Evolutionary conservation across 139 green algal genomes (phyloP).

Genomic region (Chlamydomonas schloesseri): DNA sequence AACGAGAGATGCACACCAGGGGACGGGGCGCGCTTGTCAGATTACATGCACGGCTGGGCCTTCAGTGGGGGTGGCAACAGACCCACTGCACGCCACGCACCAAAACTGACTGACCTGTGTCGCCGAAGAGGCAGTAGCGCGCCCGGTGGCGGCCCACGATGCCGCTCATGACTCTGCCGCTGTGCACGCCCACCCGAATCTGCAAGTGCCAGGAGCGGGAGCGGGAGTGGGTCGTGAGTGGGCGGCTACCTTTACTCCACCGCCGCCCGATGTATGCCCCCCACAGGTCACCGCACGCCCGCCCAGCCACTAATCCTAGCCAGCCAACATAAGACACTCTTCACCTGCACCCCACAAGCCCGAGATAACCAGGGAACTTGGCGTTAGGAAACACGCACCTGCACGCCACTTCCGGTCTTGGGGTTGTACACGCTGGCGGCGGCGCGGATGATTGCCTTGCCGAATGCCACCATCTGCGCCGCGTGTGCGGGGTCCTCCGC

Average conservation of each 20-base stretch:
- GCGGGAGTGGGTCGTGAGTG: not conserved
- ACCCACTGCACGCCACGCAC: too few relatives aligned
- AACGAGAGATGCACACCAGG: too few relatives aligned
- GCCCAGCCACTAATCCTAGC: too few relatives aligned
- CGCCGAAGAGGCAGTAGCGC: conserved; percentile 69
- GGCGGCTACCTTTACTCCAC: too few relatives aligned
- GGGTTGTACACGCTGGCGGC: conserved; percentile 34
- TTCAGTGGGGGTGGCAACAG: too few relatives aligned
- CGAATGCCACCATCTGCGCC: conserved; percentile 27
- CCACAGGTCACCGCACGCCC: too few relatives aligned
- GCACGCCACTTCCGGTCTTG: not conserved
- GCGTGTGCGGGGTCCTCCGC: conserved; percentile 40
- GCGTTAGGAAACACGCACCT: too few relatives aligned
- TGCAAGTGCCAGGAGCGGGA: not conserved
- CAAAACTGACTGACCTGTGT: conserved; percentile 24
- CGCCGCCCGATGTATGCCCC: too few relatives aligned
- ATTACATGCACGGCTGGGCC: not conserved
- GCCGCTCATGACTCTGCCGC: conserved; percentile 49
- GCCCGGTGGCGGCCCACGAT: conserved; percentile 63
- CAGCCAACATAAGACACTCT: too few relatives aligned
- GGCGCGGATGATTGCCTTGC: conserved; percentile 29
- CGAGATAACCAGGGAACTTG: too few relatives aligned
- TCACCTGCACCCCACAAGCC: too few relatives aligned
- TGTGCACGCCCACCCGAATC: conserved; percentile 48
- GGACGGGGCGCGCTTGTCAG: not conserved